phyloP scores from a whole-genome alignment of 768 basidiomycete species.

The Leccinum variicolor region DNA sequence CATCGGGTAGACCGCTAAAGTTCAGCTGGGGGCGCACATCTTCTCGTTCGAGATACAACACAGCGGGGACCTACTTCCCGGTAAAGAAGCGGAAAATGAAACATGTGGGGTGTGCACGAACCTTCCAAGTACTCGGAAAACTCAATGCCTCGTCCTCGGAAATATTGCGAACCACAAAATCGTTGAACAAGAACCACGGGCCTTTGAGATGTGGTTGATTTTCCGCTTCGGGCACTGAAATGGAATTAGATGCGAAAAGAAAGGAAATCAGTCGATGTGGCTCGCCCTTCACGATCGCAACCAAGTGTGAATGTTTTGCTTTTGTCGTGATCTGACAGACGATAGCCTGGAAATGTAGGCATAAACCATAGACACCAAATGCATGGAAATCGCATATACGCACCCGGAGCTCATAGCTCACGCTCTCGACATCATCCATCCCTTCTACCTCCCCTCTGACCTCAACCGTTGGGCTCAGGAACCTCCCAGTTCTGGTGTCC shows the following conservation, averaged over 20 bases:
- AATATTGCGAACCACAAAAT: constrained; percentile 86
- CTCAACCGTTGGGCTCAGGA: constrained; percentile 56
- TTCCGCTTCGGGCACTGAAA: constrained; percentile 68
- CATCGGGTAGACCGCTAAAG: constrained; percentile 58
- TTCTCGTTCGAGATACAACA: constrained; percentile 84
- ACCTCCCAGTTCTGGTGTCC: constrained; percentile 44
- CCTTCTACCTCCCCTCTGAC: constrained; percentile 60
- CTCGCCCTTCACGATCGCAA: constrained; percentile 80
- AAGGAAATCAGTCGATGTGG: not conserved
- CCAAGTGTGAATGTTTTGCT: constrained; percentile 74
- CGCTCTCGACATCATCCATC: constrained; percentile 50
- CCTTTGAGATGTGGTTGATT: constrained; percentile 37
- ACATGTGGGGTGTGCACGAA: constrained; percentile 27
- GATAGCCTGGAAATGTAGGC: constrained; percentile 53
- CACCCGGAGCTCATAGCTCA: constrained; percentile 73
- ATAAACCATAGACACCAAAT: not conserved
- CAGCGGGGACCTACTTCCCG: constrained; percentile 66
- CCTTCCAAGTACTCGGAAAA: constrained; percentile 93
- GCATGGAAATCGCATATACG: constrained; percentile 22
- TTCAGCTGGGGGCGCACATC: constrained; percentile 60
- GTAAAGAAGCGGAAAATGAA: not conserved
- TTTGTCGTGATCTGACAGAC: constrained; percentile 77
- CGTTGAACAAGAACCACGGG: constrained; percentile 95
- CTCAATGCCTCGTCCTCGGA: constrained; percentile 84
- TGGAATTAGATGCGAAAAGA: not conserved